Conservation (phyloP, 345 rosid species). For the Hibiscus tridactylites region DNA sequence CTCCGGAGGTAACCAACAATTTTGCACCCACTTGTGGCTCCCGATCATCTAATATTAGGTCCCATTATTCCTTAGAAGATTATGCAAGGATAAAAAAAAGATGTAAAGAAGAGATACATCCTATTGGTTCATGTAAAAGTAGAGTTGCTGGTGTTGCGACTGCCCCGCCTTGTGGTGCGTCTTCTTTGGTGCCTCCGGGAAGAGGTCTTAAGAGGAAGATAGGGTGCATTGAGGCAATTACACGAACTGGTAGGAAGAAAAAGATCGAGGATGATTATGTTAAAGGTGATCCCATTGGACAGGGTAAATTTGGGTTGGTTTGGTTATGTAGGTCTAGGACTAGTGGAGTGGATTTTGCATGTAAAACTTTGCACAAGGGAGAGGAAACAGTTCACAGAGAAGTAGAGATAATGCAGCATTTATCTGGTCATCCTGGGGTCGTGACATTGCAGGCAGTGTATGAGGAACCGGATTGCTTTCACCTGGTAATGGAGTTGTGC, state of each 20-base stretch:
- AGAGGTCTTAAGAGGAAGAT: constrained; percentile 97
- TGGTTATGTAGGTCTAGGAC: constrained; percentile 56
- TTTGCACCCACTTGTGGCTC: constrained; percentile 24
- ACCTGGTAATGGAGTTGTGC: constrained; percentile 95
- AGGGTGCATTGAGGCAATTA: constrained; percentile 79
- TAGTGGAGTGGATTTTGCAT: constrained; percentile 58
- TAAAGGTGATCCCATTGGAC: constrained; percentile 52
- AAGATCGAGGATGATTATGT: constrained; percentile 72
- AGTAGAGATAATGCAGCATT: constrained; percentile 97
- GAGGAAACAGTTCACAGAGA: constrained; percentile 90
- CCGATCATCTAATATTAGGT: constrained; percentile 43
- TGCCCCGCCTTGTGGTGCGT: constrained; percentile 92
- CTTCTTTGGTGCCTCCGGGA: constrained; percentile 62
- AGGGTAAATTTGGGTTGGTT: constrained; percentile 91
- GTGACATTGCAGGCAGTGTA: constrained; percentile 85
- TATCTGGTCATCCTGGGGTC: constrained; percentile 87
- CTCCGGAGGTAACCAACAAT: constrained; percentile 27
- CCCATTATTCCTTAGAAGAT: constrained; percentile 71
- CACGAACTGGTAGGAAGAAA: constrained; percentile 75
- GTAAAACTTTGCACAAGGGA: constrained; percentile 78
- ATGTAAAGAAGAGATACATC: constrained; percentile 59
- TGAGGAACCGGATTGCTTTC: constrained; percentile 74
- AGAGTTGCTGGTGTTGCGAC: constrained; percentile 80
- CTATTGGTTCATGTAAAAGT: constrained; percentile 57
- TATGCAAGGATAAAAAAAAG: constrained; percentile 67